Evolutionary conservation across 1,139 yeast genomes (phyloP), one percentile per base, ranked within the genome.

Genomic region (Debaryomyces singareniensis): DNA sequence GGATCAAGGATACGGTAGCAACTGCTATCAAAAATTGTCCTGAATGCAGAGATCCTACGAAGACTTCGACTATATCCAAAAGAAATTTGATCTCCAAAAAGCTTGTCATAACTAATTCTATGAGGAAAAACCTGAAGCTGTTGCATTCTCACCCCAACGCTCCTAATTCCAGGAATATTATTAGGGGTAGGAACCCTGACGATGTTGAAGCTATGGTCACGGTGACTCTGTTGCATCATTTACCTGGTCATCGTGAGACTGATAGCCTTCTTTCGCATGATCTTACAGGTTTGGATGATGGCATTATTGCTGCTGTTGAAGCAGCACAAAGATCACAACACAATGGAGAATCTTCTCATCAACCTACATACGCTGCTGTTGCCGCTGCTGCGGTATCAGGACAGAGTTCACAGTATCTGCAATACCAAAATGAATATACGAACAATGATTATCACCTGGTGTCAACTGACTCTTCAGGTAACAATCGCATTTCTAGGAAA

Each of bases 1-100:
- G 95, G 29, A 83, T 91, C 38, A 89, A 91, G 54, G 87, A 78
- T 38, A 86, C 96, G 0, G 96, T 85, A 1, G 79, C 83, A 0
- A 75, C 78, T 24, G 93, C 86, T 1, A 78, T 89, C 30, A 69
- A 81, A 35, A 73, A 77, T 35, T 91, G 98, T 51, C 63, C 71
- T 1, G 80, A 76, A 33, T 89, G 97, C 54, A 68, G 85, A 30
- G 68, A 63, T 30, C 58, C 59, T 18, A 42, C 54, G 3, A 47
- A 59, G 30, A 66, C 59, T 18, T 48, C 55, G 9, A 45, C 59
- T 13, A 47, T 55, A 1, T 46, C 62, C 25, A 56, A 57, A 34
- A 45, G 61, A 13, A 42, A 37, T 15, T 29, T 44, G 1, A 34
- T 43, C 5, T 44, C 53, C 14, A 56, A 55, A 42, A 49, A 48